Evolutionary conservation across 495 filamentous ascomycete genomes (phyloP).

Genomic region (Penicillium angulare): DNA sequence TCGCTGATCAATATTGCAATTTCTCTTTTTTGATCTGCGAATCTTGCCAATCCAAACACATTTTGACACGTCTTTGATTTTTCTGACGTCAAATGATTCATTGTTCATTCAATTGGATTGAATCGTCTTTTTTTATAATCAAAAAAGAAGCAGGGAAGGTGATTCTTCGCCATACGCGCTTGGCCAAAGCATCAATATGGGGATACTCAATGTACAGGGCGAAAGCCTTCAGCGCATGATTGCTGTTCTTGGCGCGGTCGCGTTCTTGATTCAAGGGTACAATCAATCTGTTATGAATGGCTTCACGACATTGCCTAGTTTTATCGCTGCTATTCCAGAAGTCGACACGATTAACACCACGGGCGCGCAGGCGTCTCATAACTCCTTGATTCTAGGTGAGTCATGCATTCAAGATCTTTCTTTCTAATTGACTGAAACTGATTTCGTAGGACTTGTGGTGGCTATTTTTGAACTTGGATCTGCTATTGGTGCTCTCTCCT

Average conservation of each 20-base stretch:
- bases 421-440: not conserved
- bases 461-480: slow-evolving; percentile 59
- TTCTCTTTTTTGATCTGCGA: not conserved
- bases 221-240: slow-evolving; percentile 13
- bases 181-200: no score
- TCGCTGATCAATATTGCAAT: not conserved
- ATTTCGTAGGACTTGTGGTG: slow-evolving; percentile 40
- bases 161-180: no score
- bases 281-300: slow-evolving; percentile 22
- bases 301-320: slow-evolving; percentile 13
- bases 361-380: slow-evolving; percentile 6
- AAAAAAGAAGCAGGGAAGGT: no score
- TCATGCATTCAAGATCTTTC: not conserved
- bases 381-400: slow-evolving; percentile 9
- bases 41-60: not conserved
- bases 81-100: no score
- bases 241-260: slow-evolving; percentile 17
- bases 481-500: slow-evolving; percentile 53
- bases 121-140: no score
- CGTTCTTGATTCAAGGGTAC: slow-evolving; percentile 20
- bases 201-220: slow-evolving; percentile 6
- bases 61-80: not conserved
- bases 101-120: no score
- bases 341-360: slow-evolving; percentile 10
- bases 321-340: slow-evolving; percentile 10